Evolutionary conservation across 148 eudicot species (phyloP).

Genomic region (Arbutus unedo): DNA sequence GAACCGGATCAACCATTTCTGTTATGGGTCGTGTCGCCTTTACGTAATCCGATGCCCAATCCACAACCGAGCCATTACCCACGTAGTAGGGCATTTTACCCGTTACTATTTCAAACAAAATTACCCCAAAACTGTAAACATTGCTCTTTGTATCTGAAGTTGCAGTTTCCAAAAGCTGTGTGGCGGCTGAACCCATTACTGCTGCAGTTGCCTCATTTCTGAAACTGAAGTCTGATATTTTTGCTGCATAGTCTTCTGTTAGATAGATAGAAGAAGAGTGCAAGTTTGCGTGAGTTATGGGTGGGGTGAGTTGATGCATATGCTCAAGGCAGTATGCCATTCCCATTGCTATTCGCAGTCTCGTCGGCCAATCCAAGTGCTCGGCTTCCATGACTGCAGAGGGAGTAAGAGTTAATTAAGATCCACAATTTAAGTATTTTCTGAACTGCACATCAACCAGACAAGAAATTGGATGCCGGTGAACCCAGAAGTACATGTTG

Average conservation of each 20-base stretch:
- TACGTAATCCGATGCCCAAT: slow-evolving; percentile 57
- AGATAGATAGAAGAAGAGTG: slow-evolving; percentile 71
- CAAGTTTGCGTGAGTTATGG: slow-evolving; percentile 53
- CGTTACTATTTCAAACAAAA: slow-evolving; percentile 71
- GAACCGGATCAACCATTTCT: slow-evolving; percentile 65
- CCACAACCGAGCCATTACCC: slow-evolving; percentile 38
- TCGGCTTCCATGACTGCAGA: slow-evolving; percentile 84
- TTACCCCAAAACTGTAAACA: slow-evolving; percentile 68
- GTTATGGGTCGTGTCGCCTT: slow-evolving; percentile 33
- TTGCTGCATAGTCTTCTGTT: slow-evolving; percentile 89
- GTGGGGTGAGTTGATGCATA: slow-evolving; percentile 73
- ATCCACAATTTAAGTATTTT: neutral
- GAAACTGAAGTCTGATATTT: slow-evolving; percentile 82
- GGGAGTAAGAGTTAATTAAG: neutral
- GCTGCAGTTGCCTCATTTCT: slow-evolving; percentile 45
- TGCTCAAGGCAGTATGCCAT: slow-evolving; percentile 85
- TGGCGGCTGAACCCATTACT: slow-evolving; percentile 53
- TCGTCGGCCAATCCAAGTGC: slow-evolving; percentile 79
- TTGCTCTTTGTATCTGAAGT: slow-evolving; percentile 46
- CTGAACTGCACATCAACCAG: slow-evolving; percentile 1
- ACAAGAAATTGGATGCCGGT: neutral
- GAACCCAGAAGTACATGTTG: neutral
- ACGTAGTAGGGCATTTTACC: slow-evolving; percentile 65
- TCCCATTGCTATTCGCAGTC: slow-evolving; percentile 79
- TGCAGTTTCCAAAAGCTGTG: slow-evolving; percentile 45